Percentiles rank a stretch among this genome's conserved stretches.
These are phyloP conservation scores for Graphiopsis chlorocephala DNA, from an alignment of 2,329 filamentous ascomycete genomes.

Conservation along the genomic window DNA sequence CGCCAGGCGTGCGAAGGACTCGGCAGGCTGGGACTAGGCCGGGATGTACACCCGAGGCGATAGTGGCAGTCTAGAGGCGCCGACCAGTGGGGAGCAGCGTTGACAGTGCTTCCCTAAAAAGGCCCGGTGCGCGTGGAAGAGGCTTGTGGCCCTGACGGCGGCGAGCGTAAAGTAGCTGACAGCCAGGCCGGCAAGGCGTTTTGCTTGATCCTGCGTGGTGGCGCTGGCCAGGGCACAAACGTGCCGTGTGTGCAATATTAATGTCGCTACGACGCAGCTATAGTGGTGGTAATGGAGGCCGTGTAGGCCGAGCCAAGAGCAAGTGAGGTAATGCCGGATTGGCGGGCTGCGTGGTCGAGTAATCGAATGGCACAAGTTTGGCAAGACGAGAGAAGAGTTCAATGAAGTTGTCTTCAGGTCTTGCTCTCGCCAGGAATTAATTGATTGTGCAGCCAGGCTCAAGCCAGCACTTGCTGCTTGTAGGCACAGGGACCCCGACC, in stretches of 20 bases:
- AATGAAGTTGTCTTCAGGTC: neutral
- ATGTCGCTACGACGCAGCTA: neutral
- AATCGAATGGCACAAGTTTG: neutral
- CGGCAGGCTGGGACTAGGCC: slow-evolving; percentile 10
- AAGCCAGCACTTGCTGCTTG: neutral
- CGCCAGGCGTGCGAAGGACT: slow-evolving; percentile 8
- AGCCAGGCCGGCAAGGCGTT: neutral
- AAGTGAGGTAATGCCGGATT: neutral
- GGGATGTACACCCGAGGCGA: slow-evolving; percentile 9
- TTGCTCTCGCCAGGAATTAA: neutral
- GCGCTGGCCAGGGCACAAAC: slow-evolving; percentile 1
- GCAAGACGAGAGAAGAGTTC: neutral
- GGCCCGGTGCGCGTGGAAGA: neutral
- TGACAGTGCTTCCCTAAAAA: neutral
- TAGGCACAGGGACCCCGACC: neutral
- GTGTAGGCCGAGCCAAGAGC: neutral
- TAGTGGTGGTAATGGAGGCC: neutral
- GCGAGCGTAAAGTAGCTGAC: slow-evolving; percentile 1
- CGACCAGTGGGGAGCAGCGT: slow-evolving; percentile 1
- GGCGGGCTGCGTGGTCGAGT: neutral
- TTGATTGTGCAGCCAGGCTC: neutral
- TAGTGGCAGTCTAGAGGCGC: slow-evolving; percentile 4
- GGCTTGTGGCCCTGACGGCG: neutral
- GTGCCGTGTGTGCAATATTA: slow-evolving; percentile 1
- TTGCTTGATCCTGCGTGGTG: slow-evolving; percentile 1